Conservation (phyloP, 2,329 filamentous ascomycete species). For the Paracorniculantispora psalliotae region DNA sequence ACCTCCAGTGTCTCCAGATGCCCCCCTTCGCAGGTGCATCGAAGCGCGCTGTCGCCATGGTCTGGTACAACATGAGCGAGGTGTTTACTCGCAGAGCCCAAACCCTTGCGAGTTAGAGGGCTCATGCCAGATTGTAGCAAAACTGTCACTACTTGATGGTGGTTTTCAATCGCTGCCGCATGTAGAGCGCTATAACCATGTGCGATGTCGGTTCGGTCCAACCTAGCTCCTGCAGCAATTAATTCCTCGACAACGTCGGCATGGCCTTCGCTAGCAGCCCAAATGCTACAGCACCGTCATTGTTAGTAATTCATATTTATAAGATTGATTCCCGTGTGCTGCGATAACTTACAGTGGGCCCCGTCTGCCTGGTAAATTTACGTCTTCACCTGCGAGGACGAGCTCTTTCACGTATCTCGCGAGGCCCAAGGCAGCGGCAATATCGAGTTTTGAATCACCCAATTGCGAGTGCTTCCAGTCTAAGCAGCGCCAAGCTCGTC, state of each 20-base stretch:
- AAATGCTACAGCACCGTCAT: conserved; percentile 12
- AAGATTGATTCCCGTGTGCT: too few species aligned
- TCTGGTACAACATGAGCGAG: background rate
- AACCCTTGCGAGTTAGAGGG: background rate
- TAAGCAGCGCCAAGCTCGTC: conserved; percentile 19
- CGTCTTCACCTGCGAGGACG: background rate
- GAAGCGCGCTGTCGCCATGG: background rate
- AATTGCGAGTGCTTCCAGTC: background rate
- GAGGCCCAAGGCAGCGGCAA: background rate
- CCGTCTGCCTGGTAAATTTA: conserved; percentile 15
- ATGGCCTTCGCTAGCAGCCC: conserved; percentile 23
- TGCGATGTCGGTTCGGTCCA: background rate
- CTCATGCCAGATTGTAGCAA: conserved; percentile 18
- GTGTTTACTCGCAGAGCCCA: too few species aligned
- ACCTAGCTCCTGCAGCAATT: background rate
- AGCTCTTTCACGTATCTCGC: background rate
- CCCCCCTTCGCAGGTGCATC: background rate
- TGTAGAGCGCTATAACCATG: background rate
- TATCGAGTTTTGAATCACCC: background rate
- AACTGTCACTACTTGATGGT: conserved; percentile 10
- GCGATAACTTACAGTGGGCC: conserved; percentile 21
- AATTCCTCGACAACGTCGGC: background rate
- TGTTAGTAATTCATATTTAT: too few species aligned
- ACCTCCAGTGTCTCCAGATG: background rate
- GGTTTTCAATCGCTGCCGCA: background rate